Conservation (phyloP, 2,329 filamentous ascomycete species). For the Hypoxylon rubiginosum region DNA sequence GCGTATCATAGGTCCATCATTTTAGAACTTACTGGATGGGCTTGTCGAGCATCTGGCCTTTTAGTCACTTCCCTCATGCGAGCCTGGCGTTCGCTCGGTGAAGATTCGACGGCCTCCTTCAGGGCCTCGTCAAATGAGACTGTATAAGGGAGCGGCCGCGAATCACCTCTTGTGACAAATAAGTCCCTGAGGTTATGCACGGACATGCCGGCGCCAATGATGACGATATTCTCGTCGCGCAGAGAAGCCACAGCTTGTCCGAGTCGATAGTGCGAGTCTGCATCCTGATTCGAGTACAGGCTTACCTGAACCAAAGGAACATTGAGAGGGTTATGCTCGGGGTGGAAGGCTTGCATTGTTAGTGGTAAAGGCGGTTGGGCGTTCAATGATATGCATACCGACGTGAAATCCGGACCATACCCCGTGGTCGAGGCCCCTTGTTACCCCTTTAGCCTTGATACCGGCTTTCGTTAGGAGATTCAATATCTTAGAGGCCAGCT, state of each 20-base stretch:
- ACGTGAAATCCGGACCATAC: constrained; percentile 78
- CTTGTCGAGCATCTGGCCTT: constrained; percentile 61
- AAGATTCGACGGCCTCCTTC: constrained; percentile 71
- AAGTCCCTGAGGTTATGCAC: constrained; percentile 77
- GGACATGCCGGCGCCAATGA: constrained; percentile 81
- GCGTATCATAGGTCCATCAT: neutral
- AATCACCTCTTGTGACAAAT: constrained; percentile 59
- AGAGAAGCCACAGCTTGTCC: constrained; percentile 75
- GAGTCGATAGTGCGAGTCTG: constrained; percentile 74
- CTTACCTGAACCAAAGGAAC: constrained; percentile 81
- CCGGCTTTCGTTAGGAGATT: constrained; percentile 66
- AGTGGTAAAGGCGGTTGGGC: neutral
- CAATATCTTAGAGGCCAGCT: constrained; percentile 71
- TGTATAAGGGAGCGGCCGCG: constrained; percentile 66
- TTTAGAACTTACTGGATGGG: constrained; percentile 56
- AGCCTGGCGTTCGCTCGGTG: constrained; percentile 55
- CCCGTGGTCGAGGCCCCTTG: constrained; percentile 79
- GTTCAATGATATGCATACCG: constrained; percentile 41
- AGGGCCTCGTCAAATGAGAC: constrained; percentile 76
- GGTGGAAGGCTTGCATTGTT: constrained; percentile 68
- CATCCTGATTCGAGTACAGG: constrained; percentile 74
- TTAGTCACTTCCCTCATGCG: constrained; percentile 57
- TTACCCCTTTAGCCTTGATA: constrained; percentile 70
- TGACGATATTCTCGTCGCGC: constrained; percentile 75
- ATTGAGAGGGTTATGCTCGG: constrained; percentile 70